Conservation (phyloP, 2,329 filamentous ascomycete species). For the Hypoxylon sp. region DNA sequence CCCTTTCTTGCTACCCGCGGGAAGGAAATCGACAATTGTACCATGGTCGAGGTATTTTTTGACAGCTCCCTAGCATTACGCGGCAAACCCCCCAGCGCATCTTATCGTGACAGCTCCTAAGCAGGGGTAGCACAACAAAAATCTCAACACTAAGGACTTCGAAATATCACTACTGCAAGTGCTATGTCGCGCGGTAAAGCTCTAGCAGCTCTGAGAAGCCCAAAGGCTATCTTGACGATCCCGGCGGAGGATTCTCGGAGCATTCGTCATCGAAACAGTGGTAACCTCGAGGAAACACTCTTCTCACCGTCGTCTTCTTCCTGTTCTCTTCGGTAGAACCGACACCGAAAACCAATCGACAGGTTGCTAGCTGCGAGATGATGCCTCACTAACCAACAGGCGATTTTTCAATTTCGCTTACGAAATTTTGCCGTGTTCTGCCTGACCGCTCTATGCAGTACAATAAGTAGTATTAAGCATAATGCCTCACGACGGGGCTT, state of each 20-base stretch:
- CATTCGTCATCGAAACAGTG: constrained; percentile 4
- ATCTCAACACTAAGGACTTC: too few species aligned
- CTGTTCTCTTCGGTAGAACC: not conserved
- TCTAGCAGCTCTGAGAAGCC: not conserved
- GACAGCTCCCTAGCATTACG: too few species aligned
- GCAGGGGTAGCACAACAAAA: not conserved
- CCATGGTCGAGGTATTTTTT: too few species aligned
- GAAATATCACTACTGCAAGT: not conserved
- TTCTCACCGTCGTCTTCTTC: not conserved
- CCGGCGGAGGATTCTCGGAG: not conserved
- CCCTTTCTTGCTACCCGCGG: not conserved
- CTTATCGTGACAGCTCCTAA: not conserved
- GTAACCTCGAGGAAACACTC: not conserved
- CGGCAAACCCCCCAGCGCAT: too few species aligned
- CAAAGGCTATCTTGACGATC: constrained; percentile 1
- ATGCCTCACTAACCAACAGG: too few species aligned
- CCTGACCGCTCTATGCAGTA: too few species aligned
- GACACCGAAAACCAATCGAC: not conserved
- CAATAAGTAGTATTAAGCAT: too few species aligned
- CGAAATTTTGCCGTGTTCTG: too few species aligned
- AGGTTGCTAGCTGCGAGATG: too few species aligned
- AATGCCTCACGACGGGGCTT: too few species aligned
- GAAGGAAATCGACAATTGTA: not conserved
- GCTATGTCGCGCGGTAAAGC: not conserved
- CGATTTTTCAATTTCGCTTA: too few species aligned